phyloP scores from a whole-genome alignment of 2,329 filamentous ascomycete species.

The Thielaviopsis musarum region DNA sequence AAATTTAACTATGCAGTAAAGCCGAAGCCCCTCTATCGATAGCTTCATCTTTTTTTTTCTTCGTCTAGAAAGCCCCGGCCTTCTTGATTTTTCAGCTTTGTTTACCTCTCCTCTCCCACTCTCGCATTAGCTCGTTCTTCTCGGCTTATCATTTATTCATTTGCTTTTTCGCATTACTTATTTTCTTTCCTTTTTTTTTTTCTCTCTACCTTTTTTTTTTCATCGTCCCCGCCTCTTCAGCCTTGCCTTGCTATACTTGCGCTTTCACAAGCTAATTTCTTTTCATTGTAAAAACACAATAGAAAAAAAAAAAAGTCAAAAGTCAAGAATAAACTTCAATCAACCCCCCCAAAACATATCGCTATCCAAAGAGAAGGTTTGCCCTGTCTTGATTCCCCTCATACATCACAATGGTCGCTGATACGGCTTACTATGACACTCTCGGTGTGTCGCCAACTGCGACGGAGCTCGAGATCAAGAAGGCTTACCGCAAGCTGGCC shows the following conservation, averaged over 20 bases:
- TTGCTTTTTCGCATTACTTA: neutral
- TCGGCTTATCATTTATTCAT: too few relatives aligned
- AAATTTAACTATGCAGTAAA: too few relatives aligned
- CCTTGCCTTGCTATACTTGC: neutral
- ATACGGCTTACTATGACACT: slow-evolving; percentile 77
- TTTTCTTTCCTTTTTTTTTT: neutral
- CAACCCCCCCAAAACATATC: neutral
- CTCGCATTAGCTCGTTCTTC: too few relatives aligned
- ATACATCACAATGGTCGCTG: slow-evolving; percentile 53
- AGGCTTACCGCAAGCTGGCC: slow-evolving; percentile 86
- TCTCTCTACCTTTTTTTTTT: slow-evolving; percentile 2
- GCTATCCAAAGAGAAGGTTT: too few relatives aligned
- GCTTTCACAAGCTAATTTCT: neutral
- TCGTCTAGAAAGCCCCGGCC: too few relatives aligned
- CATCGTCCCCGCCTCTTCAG: neutral
- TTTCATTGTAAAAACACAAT: neutral
- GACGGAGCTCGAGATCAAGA: slow-evolving; percentile 86
- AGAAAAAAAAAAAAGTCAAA: neutral
- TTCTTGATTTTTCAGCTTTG: neutral
- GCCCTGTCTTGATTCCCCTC: neutral
- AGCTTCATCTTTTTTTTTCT: too few relatives aligned
- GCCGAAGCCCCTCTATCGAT: too few relatives aligned
- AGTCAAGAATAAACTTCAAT: too few relatives aligned
- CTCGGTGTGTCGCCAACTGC: slow-evolving; percentile 73
- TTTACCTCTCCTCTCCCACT: neutral